These are phyloP conservation scores for Saturnispora diversa DNA, from an alignment of 805 yeast species.

Conservation along the genomic window DNA sequence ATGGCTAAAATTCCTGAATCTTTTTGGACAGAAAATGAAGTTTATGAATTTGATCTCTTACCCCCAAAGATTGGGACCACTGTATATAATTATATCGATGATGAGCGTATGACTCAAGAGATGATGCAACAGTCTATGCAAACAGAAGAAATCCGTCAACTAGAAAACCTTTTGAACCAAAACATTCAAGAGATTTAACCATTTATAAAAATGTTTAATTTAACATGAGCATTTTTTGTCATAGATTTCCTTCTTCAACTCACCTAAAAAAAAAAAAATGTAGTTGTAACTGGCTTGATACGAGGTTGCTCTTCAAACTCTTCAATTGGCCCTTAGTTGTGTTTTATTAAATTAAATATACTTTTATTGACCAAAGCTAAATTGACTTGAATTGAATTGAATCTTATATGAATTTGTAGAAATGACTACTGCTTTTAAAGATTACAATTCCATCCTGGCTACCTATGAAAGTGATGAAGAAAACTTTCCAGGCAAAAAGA, in stretches of 20 bases:
- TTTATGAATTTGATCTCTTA: slow-evolving; percentile 62
- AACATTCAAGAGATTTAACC: slow-evolving; percentile 11
- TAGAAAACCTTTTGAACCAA: slow-evolving; percentile 20
- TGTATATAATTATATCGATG: slow-evolving; percentile 40
- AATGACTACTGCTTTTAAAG: neutral
- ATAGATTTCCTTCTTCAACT: no score
- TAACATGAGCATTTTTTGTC: no score
- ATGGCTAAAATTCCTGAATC: slow-evolving; percentile 61
- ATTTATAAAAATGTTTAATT: neutral
- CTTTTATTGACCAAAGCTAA: no score
- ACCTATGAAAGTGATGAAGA: slow-evolving; percentile 7
- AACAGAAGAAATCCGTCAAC: slow-evolving; percentile 21
- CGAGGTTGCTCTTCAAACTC: neutral
- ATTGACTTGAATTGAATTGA: no score
- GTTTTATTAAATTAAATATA: no score
- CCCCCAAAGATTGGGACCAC: slow-evolving; percentile 51
- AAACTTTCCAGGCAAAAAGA: slow-evolving; percentile 10
- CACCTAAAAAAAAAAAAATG: neutral
- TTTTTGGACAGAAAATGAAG: slow-evolving; percentile 54
- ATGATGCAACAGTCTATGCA: slow-evolving; percentile 24
- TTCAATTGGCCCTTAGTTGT: neutral
- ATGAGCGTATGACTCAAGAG: slow-evolving; percentile 37
- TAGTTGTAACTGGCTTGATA: no score
- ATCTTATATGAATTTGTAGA: neutral
- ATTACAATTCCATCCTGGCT: neutral